phyloP scores from a whole-genome alignment of 208 protist genomes.

The Porcisia deanei region DNA sequence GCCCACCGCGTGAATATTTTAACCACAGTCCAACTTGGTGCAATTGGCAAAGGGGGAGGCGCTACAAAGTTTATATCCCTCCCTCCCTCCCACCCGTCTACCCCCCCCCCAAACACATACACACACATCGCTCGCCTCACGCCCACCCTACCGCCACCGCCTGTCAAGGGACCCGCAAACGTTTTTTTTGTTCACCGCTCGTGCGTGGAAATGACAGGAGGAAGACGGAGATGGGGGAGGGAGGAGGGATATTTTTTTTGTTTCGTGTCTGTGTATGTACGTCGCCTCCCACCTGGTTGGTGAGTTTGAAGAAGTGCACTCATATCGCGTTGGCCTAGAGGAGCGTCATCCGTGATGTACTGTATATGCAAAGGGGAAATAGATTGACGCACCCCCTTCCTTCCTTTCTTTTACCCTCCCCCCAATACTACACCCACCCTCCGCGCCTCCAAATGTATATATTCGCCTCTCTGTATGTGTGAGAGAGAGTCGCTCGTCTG shows the following conservation, averaged over 20 bases:
- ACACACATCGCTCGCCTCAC: no score
- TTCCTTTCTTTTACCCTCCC: not conserved
- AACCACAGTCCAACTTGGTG: no score
- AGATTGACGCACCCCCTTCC: not conserved
- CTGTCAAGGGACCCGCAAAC: not conserved
- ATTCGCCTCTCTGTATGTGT: no score
- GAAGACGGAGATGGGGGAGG: not conserved
- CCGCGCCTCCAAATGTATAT: no score
- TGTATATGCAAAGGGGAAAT: not conserved
- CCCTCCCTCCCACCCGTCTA: not conserved
- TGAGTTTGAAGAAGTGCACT: not conserved
- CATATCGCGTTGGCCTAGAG: not conserved
- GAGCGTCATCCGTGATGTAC: slow-evolving; percentile 1
- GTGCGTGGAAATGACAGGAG: no score
- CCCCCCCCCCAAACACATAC: no score
- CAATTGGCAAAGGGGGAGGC: not conserved
- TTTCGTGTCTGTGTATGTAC: not conserved
- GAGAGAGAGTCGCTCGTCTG: not conserved
- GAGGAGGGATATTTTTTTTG: not conserved
- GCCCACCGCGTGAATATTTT: not conserved
- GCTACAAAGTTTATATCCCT: not conserved
- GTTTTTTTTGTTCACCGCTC: not conserved
- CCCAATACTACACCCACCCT: not conserved
- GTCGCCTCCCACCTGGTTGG: no score
- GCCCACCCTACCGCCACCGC: not conserved